A percentile compares a stretch with the other conserved stretches of the same genome.
Conservation (phyloP, 768 basidiomycete genomes). For the Leccinellum luteum region DNA sequence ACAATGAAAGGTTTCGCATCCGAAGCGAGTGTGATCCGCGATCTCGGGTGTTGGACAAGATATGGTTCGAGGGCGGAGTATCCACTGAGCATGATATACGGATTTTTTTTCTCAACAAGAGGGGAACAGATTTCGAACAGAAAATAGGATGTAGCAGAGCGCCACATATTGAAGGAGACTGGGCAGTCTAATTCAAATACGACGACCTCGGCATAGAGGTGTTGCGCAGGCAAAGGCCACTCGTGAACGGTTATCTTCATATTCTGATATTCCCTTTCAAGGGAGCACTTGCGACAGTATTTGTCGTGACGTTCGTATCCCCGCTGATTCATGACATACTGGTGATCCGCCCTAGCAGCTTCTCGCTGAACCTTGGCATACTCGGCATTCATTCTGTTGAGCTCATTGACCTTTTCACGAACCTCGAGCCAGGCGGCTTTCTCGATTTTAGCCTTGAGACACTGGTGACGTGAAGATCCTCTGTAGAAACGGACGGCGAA, state of each 20-base stretch:
- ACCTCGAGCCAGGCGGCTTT: not conserved
- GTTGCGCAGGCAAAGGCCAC: constrained; percentile 36
- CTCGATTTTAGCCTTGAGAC: constrained; percentile 29
- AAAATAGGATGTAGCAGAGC: constrained; percentile 38
- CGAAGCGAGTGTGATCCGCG: constrained; percentile 23
- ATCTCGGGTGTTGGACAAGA: constrained; percentile 11
- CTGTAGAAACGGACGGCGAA: constrained; percentile 38
- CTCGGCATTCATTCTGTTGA: not conserved
- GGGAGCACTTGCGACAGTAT: not conserved
- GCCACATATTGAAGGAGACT: constrained; percentile 41
- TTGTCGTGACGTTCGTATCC: not conserved
- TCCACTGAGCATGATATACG: constrained; percentile 14
- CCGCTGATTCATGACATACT: not conserved
- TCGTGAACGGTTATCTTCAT: not conserved
- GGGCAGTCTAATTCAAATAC: constrained; percentile 46
- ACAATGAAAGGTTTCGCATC: constrained; percentile 20
- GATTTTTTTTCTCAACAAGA: not conserved
- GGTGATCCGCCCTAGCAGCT: not conserved
- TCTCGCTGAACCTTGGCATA: not conserved
- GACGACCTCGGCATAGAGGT: constrained; percentile 24
- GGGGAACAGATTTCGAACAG: constrained; percentile 35
- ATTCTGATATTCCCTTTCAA: not conserved
- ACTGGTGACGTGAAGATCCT: constrained; percentile 19
- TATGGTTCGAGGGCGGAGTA: constrained; percentile 16
- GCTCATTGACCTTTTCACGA: not conserved